Conservation (phyloP, 1,139 yeast genomes). For the Zygosaccharomyces sapae region DNA sequence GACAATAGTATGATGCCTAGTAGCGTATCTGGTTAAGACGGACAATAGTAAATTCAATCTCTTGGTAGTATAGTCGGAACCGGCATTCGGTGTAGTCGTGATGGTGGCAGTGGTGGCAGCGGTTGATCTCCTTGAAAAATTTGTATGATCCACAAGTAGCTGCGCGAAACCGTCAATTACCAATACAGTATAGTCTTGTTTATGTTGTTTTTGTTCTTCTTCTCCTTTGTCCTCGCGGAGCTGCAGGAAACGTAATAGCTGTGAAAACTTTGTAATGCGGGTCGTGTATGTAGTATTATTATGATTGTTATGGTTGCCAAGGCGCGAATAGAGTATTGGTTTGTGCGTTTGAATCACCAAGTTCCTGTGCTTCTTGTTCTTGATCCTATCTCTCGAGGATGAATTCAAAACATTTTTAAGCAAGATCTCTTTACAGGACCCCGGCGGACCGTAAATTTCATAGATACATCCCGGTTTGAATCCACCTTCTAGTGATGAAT, state of each 20-base stretch:
- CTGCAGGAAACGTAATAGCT: slow-evolving; percentile 28
- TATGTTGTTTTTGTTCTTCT: neutral
- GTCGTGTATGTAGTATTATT: neutral
- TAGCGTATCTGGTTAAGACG: slow-evolving; percentile 29
- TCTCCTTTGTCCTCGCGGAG: slow-evolving; percentile 1
- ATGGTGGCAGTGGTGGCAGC: slow-evolving; percentile 3
- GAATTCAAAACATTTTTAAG: neutral
- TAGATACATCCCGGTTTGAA: slow-evolving; percentile 31
- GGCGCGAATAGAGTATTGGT: slow-evolving; percentile 4
- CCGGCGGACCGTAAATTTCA: slow-evolving; percentile 36
- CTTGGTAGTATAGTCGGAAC: slow-evolving; percentile 11
- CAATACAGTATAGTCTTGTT: slow-evolving; percentile 20
- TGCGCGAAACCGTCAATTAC: slow-evolving; percentile 35
- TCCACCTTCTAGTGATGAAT: slow-evolving; percentile 27
- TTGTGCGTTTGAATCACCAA: slow-evolving; percentile 33
- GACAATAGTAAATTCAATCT: slow-evolving; percentile 26
- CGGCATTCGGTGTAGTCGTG: slow-evolving; percentile 30
- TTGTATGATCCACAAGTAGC: slow-evolving; percentile 27
- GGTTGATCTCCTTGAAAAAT: slow-evolving; percentile 16
- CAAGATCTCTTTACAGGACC: slow-evolving; percentile 9
- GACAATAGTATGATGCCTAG: slow-evolving; percentile 22
- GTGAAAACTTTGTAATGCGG: slow-evolving; percentile 26
- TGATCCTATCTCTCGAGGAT: neutral
- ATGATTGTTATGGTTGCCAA: neutral
- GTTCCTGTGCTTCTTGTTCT: slow-evolving; percentile 11